phyloP scores from a whole-genome alignment of 345 rosid species.

The Eucalyptus paniculata region DNA sequence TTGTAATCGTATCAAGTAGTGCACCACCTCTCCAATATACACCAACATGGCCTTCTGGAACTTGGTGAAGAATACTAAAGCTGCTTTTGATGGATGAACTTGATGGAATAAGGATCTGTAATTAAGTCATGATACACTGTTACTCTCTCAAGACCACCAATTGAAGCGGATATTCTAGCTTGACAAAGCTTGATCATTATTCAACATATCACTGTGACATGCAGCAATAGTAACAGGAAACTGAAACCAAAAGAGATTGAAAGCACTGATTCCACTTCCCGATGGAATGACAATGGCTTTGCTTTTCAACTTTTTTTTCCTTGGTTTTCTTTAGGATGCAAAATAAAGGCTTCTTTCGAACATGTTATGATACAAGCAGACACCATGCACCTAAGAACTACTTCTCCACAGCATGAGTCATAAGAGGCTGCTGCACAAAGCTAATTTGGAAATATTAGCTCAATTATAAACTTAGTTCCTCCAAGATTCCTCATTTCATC shows the following conservation, averaged over 20 bases:
- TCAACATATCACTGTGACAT: background rate
- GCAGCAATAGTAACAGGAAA: background rate
- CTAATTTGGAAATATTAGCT: background rate
- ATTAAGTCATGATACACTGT: background rate
- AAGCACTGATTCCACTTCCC: background rate
- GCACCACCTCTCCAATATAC: slow-evolving; percentile 98
- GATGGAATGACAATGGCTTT: background rate
- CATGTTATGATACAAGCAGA: background rate
- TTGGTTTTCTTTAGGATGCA: background rate
- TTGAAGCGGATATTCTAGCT: background rate
- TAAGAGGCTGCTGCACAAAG: background rate
- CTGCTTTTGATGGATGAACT: slow-evolving; percentile 8
- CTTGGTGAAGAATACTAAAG: slow-evolving; percentile 64
- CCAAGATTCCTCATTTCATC: background rate
- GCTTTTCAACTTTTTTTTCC: background rate
- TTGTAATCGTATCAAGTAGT: slow-evolving; percentile 44
- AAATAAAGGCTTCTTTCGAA: background rate
- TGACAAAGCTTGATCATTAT: background rate
- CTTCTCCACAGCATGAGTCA: background rate
- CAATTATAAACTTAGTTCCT: background rate
- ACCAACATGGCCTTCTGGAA: slow-evolving; percentile 95
- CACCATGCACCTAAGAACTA: background rate
- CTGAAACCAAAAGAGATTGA: background rate
- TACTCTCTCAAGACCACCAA: background rate
- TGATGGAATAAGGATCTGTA: slow-evolving; percentile 41